Evolutionary conservation across 2,329 filamentous ascomycete species (phyloP).

Genomic region (Colletotrichum caudatum): DNA sequence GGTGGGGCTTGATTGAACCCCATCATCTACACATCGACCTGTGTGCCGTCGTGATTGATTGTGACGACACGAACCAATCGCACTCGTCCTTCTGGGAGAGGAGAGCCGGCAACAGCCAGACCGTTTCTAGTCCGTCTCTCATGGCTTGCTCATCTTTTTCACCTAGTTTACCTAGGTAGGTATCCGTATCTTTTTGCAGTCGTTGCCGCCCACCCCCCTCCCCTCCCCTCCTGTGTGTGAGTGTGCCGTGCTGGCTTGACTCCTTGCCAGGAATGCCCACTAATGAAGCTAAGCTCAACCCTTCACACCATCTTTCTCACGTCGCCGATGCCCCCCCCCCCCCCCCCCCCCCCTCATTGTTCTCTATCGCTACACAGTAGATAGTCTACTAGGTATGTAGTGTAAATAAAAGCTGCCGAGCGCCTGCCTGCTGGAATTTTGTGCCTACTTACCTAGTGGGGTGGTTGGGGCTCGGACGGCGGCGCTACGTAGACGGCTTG

Average conservation of each 20-base stretch:
- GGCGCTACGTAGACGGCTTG: neutral
- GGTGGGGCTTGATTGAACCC: conserved; percentile 33
- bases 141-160: neutral
- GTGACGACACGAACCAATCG: conserved; percentile 32
- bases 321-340: neutral
- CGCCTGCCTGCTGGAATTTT: neutral
- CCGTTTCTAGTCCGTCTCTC: conserved; percentile 14
- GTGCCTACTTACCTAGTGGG: neutral
- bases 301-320: conserved; percentile 34
- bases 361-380: neutral
- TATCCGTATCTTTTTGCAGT: conserved; percentile 4
- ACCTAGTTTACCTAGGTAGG: neutral
- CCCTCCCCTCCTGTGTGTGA: neutral
- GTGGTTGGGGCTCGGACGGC: neutral
- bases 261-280: neutral
- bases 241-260: neutral
- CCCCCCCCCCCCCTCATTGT: neutral
- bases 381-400: too few relatives aligned
- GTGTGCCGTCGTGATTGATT: conserved; percentile 31
- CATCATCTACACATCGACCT: conserved; percentile 40
- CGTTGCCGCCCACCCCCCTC: conserved; percentile 6
- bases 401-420: conserved; percentile 2
- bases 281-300: conserved; percentile 26
- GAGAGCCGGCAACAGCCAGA: conserved; percentile 19
- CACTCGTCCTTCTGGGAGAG: conserved; percentile 12